Evolutionary conservation across 371 early-diverging fungal genomes (phyloP).

Genomic region (Rhizopus stolonifer): DNA sequence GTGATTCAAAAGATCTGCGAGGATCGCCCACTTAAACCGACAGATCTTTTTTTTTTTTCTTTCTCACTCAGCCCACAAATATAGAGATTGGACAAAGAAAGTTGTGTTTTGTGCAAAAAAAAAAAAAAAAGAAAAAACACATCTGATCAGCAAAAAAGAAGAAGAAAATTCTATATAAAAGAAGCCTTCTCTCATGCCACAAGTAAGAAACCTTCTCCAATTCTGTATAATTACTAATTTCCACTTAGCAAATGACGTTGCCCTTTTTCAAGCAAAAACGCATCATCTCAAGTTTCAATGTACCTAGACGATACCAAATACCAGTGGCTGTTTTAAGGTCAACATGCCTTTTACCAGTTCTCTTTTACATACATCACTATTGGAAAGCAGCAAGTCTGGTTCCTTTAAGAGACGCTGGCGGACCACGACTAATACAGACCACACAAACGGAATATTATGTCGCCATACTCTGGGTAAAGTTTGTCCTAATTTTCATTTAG

Average conservation of each 20-base stretch:
- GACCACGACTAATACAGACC: conserved; percentile 45
- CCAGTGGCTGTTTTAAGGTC: conserved; percentile 19
- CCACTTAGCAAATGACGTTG: conserved; percentile 17
- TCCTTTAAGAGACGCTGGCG: conserved; percentile 50
- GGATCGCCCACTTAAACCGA: neutral
- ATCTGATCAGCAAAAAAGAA: no score
- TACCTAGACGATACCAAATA: conserved; percentile 25
- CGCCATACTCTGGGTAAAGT: conserved; percentile 62
- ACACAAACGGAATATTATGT: conserved; percentile 56
- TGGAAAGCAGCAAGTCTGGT: conserved; percentile 38
- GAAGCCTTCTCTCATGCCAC: neutral
- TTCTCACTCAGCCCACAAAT: neutral
- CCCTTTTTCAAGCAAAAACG: conserved; percentile 28
- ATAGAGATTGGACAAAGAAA: neutral
- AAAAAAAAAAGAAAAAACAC: neutral
- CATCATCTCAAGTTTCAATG: conserved; percentile 18
- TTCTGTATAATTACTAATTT: neutral
- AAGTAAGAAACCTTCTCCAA: neutral
- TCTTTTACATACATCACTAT: conserved; percentile 46
- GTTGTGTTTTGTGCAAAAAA: neutral
- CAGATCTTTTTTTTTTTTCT: neutral
- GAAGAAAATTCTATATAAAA: neutral
- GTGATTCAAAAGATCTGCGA: neutral
- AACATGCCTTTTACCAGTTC: conserved; percentile 46
- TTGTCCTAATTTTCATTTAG: no score